Base-by-base conservation (phyloP, 805 yeast genomes). In the Saccharomyces mikatae region DNA sequence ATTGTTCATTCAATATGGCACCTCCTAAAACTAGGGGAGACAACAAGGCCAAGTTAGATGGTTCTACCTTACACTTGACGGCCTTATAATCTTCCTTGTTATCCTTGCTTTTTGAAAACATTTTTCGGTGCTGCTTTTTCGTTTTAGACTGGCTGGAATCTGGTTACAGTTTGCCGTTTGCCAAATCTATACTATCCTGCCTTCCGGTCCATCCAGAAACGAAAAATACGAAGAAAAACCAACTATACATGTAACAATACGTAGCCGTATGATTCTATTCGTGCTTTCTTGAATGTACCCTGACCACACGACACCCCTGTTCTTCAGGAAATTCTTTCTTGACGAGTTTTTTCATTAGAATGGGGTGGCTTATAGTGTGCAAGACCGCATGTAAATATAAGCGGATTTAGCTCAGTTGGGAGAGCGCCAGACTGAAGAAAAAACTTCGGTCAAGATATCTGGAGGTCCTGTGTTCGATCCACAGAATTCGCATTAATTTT, bases 401-500 rank as follows among this genome's bases (percentile, higher is more conserved):
- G 74, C 74, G 72, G 73, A 65, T 70, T 71, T 71, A 71, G 75
- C 75, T 71, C 75, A 71, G 74, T 68, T 65, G 74, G 74, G 74
- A 71, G 74, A 71, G 75, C 74, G 74, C 71, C 73, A 71, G 74
- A 70, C 74, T 70, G 74, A 71, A 71, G 73, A 60, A 49, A 52
- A 56, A 49, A 59, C 62, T 59, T 59, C 60, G 59, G 62, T 52
- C 54, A 41, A 54, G 64, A 52, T 44, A 67, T 71, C 74, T 83
- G 87, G 79, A 84, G 89, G 89, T 83, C 87, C 84, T 82, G 88
- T 81, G 88, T 84, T 84, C 89, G 85, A 84, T 81, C 88, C 89
- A 81, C 88, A 82, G 80, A 80, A 78, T 71, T 77, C 81, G 84
- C 84, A 80, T 63, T 57, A 57, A 41, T 63, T 63, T 66, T 66